Percentiles rank a stretch among this genome's conserved stretches.
Evolutionary conservation across 2,329 filamentous ascomycete genomes (phyloP).

Genomic region (Ophiostoma angusticollis): DNA sequence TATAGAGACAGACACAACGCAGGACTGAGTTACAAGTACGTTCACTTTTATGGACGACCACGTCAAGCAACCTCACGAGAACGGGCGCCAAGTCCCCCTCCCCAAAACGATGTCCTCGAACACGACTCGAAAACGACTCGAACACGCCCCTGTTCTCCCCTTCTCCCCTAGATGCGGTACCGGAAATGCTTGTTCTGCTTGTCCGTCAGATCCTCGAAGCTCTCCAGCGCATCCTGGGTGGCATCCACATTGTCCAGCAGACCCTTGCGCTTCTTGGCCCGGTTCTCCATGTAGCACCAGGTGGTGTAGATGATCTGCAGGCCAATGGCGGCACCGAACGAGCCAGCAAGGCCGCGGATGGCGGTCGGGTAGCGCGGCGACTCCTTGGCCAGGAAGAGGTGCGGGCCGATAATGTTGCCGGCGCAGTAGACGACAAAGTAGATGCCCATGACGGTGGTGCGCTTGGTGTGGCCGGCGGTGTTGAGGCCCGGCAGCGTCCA

Average conservation of each 20-base stretch:
- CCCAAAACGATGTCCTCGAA: too few species aligned
- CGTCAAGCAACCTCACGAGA: too few species aligned
- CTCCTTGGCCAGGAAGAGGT: constrained; percentile 11
- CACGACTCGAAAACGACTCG: too few species aligned
- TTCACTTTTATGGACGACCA: too few species aligned
- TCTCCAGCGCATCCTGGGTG: constrained; percentile 9
- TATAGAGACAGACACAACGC: too few species aligned
- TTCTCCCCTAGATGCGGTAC: constrained; percentile 11
- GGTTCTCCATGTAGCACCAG: constrained; percentile 10
- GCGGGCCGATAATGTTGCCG: constrained; percentile 12
- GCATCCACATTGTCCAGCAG: constrained; percentile 1
- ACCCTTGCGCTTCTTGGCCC: constrained; percentile 7
- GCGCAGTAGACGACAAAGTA: constrained; percentile 23
- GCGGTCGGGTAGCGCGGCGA: constrained; percentile 11
- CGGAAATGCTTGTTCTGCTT: constrained; percentile 13
- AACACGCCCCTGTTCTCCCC: too few species aligned
- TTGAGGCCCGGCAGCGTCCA: constrained; percentile 38
- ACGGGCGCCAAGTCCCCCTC: too few species aligned
- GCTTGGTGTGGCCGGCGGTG: constrained; percentile 38
- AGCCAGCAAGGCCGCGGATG: constrained; percentile 11
- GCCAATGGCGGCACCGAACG: constrained; percentile 10
- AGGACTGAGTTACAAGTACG: too few species aligned
- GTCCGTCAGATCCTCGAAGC: constrained; percentile 13
- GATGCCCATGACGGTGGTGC: constrained; percentile 33
- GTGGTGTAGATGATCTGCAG: constrained; percentile 10